Base-by-base conservation (phyloP, 495 filamentous ascomycete species). In the Mytilinidion resinicola region DNA sequence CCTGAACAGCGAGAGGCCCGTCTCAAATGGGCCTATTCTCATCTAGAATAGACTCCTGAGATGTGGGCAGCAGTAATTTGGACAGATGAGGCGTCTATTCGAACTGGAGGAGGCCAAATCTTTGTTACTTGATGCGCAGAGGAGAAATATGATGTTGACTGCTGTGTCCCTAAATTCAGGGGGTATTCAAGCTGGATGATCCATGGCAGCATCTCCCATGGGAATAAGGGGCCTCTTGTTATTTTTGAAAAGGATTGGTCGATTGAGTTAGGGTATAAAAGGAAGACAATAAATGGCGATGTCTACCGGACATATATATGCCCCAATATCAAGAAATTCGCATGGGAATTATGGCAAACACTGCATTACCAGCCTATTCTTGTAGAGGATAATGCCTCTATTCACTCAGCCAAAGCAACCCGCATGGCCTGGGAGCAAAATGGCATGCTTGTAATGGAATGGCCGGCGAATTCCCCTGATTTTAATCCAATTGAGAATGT, bases 151-250 rank as follows among this genome's bases (percentile, higher is more conserved):
- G 15, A 37, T 6, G 6, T 10, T 38, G 7, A 30, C 9, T 53
- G 51, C 33, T 53, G 51, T 38, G 11, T 39, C 19, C 51, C 51
- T 17, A 53, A 38, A 35, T 53, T 53, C n/a, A 21, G n/a, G 4
- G 30, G 30, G 1, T 33, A 51, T 30, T 34, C 30, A 25, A n/a
- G 20, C 20, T 53, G 33, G 25, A 53, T 39, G 15, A 53, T 48
- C 44, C 44, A 48, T 20, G 44, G 44, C 4, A 48, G 44, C 19
- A 48, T 48, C 21, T 48, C 44, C 10, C 3, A n/a, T 17, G 4
- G 15, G 4, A 20, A 20, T 10, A 48, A 48, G 19, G 44, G 44
- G 9, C 14, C 12, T 10, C 6, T 48, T 3, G 44, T n/a, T n/a
- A 10, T 48, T 30, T 30, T 30, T 30, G 25, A 30, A 6, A 6